These are phyloP conservation scores for Chimonanthus salicifolius DNA, from an alignment of 164 flowering plant species.

Conservation along the genomic window DNA sequence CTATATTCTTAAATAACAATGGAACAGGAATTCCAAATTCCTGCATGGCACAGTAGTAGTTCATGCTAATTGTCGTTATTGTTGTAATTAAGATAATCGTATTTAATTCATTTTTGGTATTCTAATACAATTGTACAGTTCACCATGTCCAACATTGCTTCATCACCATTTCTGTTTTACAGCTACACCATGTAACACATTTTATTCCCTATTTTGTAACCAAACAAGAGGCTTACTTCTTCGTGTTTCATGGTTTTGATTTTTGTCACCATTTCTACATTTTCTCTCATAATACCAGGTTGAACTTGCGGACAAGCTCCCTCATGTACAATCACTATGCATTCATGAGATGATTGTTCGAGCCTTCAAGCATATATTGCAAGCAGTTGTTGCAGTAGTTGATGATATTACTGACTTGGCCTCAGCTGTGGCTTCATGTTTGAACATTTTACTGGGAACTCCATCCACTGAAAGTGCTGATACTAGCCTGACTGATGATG, in stretches of 20 bases:
- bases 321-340: constrained; percentile 94
- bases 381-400: constrained; percentile 78
- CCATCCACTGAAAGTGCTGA: constrained; percentile 38
- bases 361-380: constrained; percentile 83
- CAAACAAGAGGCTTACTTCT: no score
- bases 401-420: constrained; percentile 52
- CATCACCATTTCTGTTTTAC: no score
- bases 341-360: constrained; percentile 92
- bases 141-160: neutral
- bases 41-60: neutral
- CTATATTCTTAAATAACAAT: neutral
- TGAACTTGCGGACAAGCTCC: constrained; percentile 91
- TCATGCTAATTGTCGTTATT: neutral
- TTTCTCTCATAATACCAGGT: constrained; percentile 38
- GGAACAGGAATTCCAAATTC: neutral
- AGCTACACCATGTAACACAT: neutral
- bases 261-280: neutral
- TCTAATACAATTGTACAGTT: no score
- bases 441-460: constrained; percentile 76
- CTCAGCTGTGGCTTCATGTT: constrained; percentile 59
- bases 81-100: neutral
- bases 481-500: constrained; percentile 25
- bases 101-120: no score
- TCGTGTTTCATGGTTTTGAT: neutral
- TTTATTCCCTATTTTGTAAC: neutral